Percentiles rank a stretch among this genome's conserved stretches.
Conservation (phyloP, 257 asterid genomes). For the Nicotiana undulata region DNA sequence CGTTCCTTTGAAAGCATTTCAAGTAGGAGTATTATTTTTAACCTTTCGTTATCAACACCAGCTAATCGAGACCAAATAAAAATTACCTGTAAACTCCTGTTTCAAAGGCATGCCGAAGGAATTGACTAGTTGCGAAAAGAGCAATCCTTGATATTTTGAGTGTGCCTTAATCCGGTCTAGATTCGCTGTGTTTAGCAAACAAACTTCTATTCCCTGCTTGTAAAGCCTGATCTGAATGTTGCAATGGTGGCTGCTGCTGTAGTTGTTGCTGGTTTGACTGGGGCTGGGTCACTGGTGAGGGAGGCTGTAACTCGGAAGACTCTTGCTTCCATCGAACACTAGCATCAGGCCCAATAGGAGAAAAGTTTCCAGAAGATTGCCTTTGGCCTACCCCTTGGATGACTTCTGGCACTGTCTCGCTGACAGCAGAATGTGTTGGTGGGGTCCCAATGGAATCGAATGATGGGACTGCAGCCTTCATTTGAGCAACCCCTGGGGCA, state of each 20-base stretch:
- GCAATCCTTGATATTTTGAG: constrained; percentile 13
- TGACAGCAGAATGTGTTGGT: constrained; percentile 29
- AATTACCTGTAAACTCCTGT: constrained; percentile 56
- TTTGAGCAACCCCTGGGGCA: constrained; percentile 33
- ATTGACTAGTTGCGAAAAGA: constrained; percentile 21
- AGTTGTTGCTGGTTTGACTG: constrained; percentile 28
- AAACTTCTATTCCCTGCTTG: constrained; percentile 49
- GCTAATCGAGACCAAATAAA: not conserved
- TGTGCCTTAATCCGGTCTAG: constrained; percentile 50
- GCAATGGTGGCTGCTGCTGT: constrained; percentile 22
- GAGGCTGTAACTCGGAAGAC: constrained; percentile 33
- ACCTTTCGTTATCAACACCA: not conserved
- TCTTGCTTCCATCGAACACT: constrained; percentile 44
- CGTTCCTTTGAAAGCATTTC: not conserved
- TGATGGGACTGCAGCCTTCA: constrained; percentile 43
- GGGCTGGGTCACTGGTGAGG: constrained; percentile 31
- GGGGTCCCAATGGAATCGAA: constrained; percentile 37
- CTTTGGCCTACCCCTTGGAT: constrained; percentile 48
- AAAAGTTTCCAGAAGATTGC: constrained; percentile 36
- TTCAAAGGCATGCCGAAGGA: constrained; percentile 31
- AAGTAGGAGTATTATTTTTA: not conserved
- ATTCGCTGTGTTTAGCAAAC: constrained; percentile 42
- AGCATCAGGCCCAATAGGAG: constrained; percentile 37
- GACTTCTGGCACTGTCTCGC: constrained; percentile 36
- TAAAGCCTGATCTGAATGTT: constrained; percentile 52